Evolutionary conservation across 1,284 basidiomycete genomes (phyloP).

Genomic region (Microbotryomycetes sp.): DNA sequence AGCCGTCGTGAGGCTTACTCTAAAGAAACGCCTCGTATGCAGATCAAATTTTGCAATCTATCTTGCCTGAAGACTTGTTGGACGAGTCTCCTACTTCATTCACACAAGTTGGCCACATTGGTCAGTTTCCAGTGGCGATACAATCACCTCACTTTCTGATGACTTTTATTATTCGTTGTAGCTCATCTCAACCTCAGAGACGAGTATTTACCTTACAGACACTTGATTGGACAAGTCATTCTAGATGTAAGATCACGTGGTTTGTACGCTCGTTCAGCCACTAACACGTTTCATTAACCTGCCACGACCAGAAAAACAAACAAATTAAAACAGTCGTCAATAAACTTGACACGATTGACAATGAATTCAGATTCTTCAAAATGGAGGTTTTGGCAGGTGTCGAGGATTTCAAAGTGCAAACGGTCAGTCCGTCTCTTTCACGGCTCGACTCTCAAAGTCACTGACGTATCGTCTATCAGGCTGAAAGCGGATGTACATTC

Average conservation of each 20-base stretch:
- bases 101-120: slow-evolving; percentile 84
- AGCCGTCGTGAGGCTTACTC: too few relatives aligned
- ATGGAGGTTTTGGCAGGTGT: slow-evolving; percentile 97
- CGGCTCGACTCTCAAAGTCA: neutral
- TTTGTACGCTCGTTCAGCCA: slow-evolving; percentile 13
- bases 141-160: slow-evolving; percentile 43
- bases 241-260: slow-evolving; percentile 59
- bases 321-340: slow-evolving; percentile 85
- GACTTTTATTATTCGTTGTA: slow-evolving; percentile 15
- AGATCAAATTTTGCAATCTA: slow-evolving; percentile 76
- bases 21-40: slow-evolving; percentile 1
- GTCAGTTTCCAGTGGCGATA: slow-evolving; percentile 47
- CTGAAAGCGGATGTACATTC: slow-evolving; percentile 77
- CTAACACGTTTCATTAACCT: slow-evolving; percentile 1
- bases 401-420: slow-evolving; percentile 72
- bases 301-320: slow-evolving; percentile 63
- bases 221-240: slow-evolving; percentile 84
- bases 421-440: slow-evolving; percentile 51
- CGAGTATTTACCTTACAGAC: slow-evolving; percentile 85
- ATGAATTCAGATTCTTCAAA: slow-evolving; percentile 83
- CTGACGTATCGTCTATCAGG: too few relatives aligned
- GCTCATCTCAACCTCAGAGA: slow-evolving; percentile 82
- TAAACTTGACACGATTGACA: slow-evolving; percentile 83
- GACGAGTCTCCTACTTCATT: slow-evolving; percentile 80
- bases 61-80: slow-evolving; percentile 67